Base-by-base conservation (phyloP, 2,329 filamentous ascomycete species). In the Colletotrichum graminicola region DNA sequence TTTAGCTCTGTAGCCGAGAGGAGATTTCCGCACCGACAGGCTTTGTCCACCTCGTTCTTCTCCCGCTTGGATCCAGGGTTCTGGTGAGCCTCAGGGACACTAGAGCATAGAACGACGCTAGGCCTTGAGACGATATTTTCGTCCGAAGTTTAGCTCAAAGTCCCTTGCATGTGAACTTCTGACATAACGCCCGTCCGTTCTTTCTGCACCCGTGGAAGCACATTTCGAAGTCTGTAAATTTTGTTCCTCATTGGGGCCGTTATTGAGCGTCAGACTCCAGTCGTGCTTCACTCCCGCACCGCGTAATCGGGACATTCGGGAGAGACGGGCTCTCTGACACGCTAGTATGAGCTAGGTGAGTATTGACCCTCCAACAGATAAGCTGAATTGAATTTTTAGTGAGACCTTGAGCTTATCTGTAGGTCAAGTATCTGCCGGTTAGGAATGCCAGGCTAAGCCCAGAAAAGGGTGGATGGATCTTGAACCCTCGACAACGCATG, bases 111-210 rank as follows among this genome's bases (percentile, higher is more conserved):
- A 49, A 64, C 14, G 39, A 26, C 54, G 41, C 66, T 68, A 62
- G 68, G 41, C 45, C 23, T 36, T 34, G 36, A 32, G 59, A 43
- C 47, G 66, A 34, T 72, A 72, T 72, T 72, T 72, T 72, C 65
- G 65, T 72, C 69, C 60, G 23, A 56, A 60, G 39, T 55, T 54
- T 68, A 34, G 54, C 49, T n/a, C 41, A 21, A 8, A 36, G 36
- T 54, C 41, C 65, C 34, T 43, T 68, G 39, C 54, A 69, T 72
- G 69, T 51, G 60, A 69, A 64, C 59, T 41, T 64, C 54, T 72
- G 65, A 69, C 66, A 59, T 72, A n/a, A n/a, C 14, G 16, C 54
- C 60, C 23, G 59, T 69, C 69, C 36, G 59, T 63, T 56, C 54
- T 45, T 56, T 36, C 16, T 51, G 34, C 47, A 23, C 32, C 51